Percentiles rank a stretch among this genome's conserved stretches.
Evolutionary conservation across 1,284 basidiomycete species (phyloP).

Genomic region (Bjerkandera adusta): DNA sequence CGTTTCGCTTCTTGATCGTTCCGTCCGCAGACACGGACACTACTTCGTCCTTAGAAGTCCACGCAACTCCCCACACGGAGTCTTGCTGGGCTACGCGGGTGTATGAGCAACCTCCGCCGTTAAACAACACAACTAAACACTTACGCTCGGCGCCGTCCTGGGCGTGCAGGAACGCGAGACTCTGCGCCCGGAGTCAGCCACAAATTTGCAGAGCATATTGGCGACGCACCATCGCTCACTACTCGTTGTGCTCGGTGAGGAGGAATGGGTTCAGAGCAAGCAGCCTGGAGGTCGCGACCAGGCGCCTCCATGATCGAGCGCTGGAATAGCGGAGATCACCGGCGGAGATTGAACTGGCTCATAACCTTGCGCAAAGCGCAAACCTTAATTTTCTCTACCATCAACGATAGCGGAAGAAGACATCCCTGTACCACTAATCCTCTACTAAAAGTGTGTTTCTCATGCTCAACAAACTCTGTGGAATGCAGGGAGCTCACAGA

Average conservation of each 20-base stretch:
- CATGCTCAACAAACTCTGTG: background rate
- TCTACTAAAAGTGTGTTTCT: conserved; percentile 42
- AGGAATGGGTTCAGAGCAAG: background rate
- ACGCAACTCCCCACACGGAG: conserved; percentile 77
- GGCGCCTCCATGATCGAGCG: conserved; percentile 4
- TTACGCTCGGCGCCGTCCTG: conserved; percentile 74
- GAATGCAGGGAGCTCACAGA: conserved; percentile 6
- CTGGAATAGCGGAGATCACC: conserved; percentile 31
- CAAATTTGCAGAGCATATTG: background rate
- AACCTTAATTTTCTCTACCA: conserved; percentile 52
- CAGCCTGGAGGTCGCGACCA: too few species aligned
- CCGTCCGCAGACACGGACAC: conserved; percentile 78
- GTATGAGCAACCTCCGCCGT: conserved; percentile 18
- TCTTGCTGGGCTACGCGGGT: conserved; percentile 78
- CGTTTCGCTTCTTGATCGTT: conserved; percentile 66
- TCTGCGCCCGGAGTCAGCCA: conserved; percentile 40
- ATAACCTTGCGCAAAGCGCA: conserved; percentile 17
- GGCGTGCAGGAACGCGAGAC: conserved; percentile 67
- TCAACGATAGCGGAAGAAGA: conserved; percentile 94
- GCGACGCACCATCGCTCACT: background rate
- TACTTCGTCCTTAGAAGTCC: conserved; percentile 64
- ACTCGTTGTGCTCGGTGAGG: background rate
- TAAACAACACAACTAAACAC: conserved; percentile 21
- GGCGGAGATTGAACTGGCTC: conserved; percentile 45
- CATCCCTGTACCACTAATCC: conserved; percentile 47